Percentiles rank a stretch among this genome's conserved stretches.
Evolutionary conservation across 2,329 filamentous ascomycete species (phyloP).

Genomic region (Scytalidium lignicola): DNA sequence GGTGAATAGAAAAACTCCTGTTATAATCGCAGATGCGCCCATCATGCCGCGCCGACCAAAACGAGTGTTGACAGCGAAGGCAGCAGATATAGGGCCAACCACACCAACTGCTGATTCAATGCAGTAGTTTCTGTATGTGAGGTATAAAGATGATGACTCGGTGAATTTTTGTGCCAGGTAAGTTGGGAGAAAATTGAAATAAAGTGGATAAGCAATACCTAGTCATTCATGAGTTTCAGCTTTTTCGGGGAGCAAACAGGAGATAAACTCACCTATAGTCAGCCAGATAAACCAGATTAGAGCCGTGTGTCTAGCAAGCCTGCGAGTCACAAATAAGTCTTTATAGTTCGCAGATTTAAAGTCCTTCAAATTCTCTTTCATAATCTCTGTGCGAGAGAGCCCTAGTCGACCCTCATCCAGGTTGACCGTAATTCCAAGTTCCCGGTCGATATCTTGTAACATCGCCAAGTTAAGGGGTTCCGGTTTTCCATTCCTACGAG

Average conservation of each 20-base stretch:
- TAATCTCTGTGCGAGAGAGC: constrained; percentile 4
- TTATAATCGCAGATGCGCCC: constrained; percentile 9
- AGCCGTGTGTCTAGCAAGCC: constrained; percentile 3
- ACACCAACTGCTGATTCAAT: constrained; percentile 5
- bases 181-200: constrained; percentile 9
- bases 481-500: constrained; percentile 36
- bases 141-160: constrained; percentile 1
- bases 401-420: constrained; percentile 1
- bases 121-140: constrained; percentile 8
- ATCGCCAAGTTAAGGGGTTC: constrained; percentile 37
- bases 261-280: constrained; percentile 3
- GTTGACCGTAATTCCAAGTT: constrained; percentile 5
- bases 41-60: constrained; percentile 9
- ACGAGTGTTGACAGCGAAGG: constrained; percentile 7
- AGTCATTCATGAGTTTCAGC: neutral
- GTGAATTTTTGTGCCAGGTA: constrained; percentile 8
- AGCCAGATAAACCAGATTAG: constrained; percentile 8
- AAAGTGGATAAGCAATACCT: constrained; percentile 10
- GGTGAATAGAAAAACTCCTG: constrained; percentile 16
- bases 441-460: constrained; percentile 40
- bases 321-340: constrained; percentile 4
- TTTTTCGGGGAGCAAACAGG: neutral
- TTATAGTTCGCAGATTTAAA: constrained; percentile 9
- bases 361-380: constrained; percentile 3
- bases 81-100: constrained; percentile 4